Evolutionary conservation across 768 basidiomycete genomes (phyloP).

Genomic region (Trametes cubensis): DNA sequence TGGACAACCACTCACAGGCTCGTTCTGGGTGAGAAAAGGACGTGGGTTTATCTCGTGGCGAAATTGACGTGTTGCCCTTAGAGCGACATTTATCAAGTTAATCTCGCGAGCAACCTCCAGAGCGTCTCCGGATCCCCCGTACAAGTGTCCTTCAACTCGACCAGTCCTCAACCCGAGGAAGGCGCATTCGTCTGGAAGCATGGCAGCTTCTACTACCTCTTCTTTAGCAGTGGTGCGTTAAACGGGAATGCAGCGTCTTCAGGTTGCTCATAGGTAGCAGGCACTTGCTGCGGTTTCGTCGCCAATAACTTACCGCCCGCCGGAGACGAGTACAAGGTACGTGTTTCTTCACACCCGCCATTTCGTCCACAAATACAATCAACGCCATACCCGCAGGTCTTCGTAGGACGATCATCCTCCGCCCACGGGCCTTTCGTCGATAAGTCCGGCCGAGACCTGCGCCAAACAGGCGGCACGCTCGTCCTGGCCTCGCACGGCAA

Average conservation of each 20-base stretch:
- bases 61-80: background rate
- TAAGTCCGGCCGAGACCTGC: conserved; percentile 20
- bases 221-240: conserved; percentile 27
- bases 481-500: conserved; percentile 35
- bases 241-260: background rate
- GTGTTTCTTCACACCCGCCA: too few species aligned
- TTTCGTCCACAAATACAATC: too few species aligned
- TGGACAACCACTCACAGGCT: background rate
- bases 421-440: conserved; percentile 29
- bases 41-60: background rate
- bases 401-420: conserved; percentile 28
- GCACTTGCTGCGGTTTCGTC: conserved; percentile 21
- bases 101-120: conserved; percentile 17
- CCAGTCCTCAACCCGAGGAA: conserved; percentile 18
- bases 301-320: conserved; percentile 20
- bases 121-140: conserved; percentile 7
- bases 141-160: conserved; percentile 25
- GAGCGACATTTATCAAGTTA: conserved; percentile 21
- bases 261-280: background rate
- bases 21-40: conserved; percentile 17
- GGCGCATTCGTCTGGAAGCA: conserved; percentile 25
- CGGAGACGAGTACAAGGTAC: conserved; percentile 30
- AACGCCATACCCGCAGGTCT: too few species aligned
- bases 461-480: conserved; percentile 28
- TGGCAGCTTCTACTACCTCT: conserved; percentile 25